Conservation (phyloP, 164 flowering plant species). For the Vitis rupestris region DNA sequence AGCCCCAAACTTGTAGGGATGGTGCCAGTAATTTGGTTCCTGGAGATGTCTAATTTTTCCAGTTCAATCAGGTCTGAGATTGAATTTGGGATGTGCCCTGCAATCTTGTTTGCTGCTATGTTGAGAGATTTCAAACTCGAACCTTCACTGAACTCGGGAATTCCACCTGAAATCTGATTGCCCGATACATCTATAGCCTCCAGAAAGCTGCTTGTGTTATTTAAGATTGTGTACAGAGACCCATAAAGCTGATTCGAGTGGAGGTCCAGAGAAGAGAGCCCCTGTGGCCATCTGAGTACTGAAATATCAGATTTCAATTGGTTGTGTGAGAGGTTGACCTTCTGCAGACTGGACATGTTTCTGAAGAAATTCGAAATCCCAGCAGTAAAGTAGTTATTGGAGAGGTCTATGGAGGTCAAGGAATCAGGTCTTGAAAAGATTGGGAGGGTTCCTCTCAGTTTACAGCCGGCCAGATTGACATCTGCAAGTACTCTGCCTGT, state of each 20-base stretch:
- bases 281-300: slow-evolving; percentile 46
- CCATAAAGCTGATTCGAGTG: slow-evolving; percentile 69
- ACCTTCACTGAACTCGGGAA: slow-evolving; percentile 56
- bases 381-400: slow-evolving; percentile 56
- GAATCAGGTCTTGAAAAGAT: slow-evolving; percentile 52
- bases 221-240: slow-evolving; percentile 46
- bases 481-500: slow-evolving; percentile 53
- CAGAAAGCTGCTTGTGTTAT: slow-evolving; percentile 47
- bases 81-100: slow-evolving; percentile 72
- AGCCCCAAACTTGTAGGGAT: slow-evolving; percentile 73
- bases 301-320: slow-evolving; percentile 52
- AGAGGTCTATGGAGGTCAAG: slow-evolving; percentile 69
- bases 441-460: slow-evolving; percentile 68
- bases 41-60: slow-evolving; percentile 57
- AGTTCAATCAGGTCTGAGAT: slow-evolving; percentile 63
- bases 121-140: slow-evolving; percentile 50
- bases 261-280: slow-evolving; percentile 59
- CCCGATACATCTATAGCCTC: slow-evolving; percentile 56
- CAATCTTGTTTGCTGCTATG: slow-evolving; percentile 64
- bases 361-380: slow-evolving; percentile 51
- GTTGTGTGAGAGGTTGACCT: slow-evolving; percentile 71
- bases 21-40: slow-evolving; percentile 66
- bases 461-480: slow-evolving; percentile 80
- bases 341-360: slow-evolving; percentile 60
- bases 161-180: slow-evolving; percentile 58